Conservation (phyloP, 768 basidiomycete genomes). For the Tulasnella sp. region DNA sequence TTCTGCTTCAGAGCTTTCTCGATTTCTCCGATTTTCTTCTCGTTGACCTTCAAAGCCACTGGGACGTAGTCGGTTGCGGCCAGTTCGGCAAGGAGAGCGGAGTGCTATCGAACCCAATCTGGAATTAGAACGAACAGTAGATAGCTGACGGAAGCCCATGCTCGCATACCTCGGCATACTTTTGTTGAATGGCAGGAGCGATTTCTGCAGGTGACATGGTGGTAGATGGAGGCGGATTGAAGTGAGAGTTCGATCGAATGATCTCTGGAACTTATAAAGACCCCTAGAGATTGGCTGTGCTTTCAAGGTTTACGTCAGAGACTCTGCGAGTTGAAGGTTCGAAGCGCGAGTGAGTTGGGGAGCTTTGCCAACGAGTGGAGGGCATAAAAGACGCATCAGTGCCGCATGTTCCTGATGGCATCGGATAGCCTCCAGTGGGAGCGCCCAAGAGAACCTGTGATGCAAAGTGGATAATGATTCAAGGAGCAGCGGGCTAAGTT, state of each 20-base stretch:
- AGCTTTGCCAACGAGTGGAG: background rate
- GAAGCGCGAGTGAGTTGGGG: background rate
- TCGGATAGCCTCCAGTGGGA: conserved; percentile 8
- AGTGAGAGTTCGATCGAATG: background rate
- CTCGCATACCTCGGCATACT: conserved; percentile 25
- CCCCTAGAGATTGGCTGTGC: conserved; percentile 6
- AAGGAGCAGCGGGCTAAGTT: background rate
- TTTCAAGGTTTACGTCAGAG: background rate
- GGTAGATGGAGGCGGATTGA: background rate
- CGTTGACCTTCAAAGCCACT: conserved; percentile 16
- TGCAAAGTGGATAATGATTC: background rate
- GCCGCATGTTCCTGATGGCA: conserved; percentile 13
- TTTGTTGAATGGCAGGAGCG: conserved; percentile 16
- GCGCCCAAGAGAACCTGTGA: background rate
- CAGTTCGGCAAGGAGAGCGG: conserved; percentile 11
- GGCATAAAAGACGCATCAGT: conserved; percentile 14
- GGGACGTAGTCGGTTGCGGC: conserved; percentile 18
- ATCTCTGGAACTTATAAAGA: background rate
- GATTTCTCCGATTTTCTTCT: conserved; percentile 17
- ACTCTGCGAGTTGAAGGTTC: background rate
- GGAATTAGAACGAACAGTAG: background rate
- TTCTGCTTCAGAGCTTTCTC: conserved; percentile 20
- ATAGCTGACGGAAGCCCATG: background rate
- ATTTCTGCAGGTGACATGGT: conserved; percentile 14
- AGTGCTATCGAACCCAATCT: conserved; percentile 1